A percentile compares a stretch with the other conserved stretches of the same genome.
Evolutionary conservation across 441 rosid species (phyloP).

Genomic region (Manihot esculenta): DNA sequence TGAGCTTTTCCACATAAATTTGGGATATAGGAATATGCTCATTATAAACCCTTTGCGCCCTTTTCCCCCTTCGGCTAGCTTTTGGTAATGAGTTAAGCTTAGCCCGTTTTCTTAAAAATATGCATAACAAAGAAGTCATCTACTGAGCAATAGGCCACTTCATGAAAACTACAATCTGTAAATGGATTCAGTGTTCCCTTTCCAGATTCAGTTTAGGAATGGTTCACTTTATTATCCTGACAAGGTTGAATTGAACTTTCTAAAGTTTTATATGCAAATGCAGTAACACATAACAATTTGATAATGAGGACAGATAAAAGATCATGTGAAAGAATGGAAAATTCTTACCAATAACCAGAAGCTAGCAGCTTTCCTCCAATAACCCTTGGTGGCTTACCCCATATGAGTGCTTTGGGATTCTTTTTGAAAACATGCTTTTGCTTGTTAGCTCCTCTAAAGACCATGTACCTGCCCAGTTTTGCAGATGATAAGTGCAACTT

Average conservation of each 20-base stretch:
- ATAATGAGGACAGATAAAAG: background rate
- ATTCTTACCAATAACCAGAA: constrained; percentile 85
- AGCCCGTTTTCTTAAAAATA: too few relatives aligned
- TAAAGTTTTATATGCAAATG: background rate
- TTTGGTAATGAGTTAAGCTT: too few relatives aligned
- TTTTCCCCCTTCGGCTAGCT: too few relatives aligned
- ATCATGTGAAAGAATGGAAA: background rate
- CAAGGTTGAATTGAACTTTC: background rate
- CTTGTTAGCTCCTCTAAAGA: constrained; percentile 85
- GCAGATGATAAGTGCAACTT: constrained; percentile 7
- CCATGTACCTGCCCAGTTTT: constrained; percentile 56
- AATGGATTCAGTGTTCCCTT: background rate
- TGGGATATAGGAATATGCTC: too few relatives aligned
- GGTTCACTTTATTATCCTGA: background rate
- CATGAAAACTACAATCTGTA: background rate
- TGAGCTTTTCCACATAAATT: too few relatives aligned
- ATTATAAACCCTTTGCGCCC: too few relatives aligned
- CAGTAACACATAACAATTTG: background rate
- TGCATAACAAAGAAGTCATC: background rate
- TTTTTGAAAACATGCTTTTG: constrained; percentile 86
- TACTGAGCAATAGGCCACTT: background rate
- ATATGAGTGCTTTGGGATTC: constrained; percentile 72
- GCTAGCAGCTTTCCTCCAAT: constrained; percentile 85
- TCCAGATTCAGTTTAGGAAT: constrained; percentile 7
- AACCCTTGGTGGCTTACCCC: constrained; percentile 86